Conservation (phyloP, 2,329 filamentous ascomycete genomes). For the Arthrobotrys conoides region DNA sequence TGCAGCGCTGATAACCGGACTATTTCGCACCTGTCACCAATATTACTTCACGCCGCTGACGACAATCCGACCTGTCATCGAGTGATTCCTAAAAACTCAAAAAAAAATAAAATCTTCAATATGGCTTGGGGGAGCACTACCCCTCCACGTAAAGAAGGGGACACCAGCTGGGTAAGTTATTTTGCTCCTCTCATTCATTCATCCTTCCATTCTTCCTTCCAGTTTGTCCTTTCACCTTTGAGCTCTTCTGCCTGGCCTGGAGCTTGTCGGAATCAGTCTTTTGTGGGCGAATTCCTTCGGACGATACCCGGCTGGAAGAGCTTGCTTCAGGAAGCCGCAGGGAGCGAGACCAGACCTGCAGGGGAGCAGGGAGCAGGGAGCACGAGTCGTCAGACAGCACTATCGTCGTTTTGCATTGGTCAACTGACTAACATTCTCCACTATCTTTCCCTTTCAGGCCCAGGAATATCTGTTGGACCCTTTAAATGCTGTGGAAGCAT, state of each 20-base stretch:
- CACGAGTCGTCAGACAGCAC: slow-evolving; percentile 38
- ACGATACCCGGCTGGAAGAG: slow-evolving; percentile 50
- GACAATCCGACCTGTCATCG: slow-evolving; percentile 24
- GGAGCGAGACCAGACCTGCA: neutral
- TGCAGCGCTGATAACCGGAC: slow-evolving; percentile 24
- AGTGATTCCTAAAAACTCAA: neutral
- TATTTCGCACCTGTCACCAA: slow-evolving; percentile 9
- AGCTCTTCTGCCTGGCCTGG: slow-evolving; percentile 11
- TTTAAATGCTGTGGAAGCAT: slow-evolving; percentile 60
- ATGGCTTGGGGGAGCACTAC: slow-evolving; percentile 24
- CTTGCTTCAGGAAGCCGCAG: slow-evolving; percentile 30
- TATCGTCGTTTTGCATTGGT: slow-evolving; percentile 16
- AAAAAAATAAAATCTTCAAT: neutral
- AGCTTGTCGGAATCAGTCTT: slow-evolving; percentile 14
- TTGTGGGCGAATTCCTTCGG: slow-evolving; percentile 44
- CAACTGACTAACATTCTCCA: slow-evolving; percentile 51
- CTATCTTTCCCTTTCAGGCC: slow-evolving; percentile 52
- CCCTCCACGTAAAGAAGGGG: slow-evolving; percentile 52
- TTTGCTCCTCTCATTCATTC: neutral
- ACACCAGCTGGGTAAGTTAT: slow-evolving; percentile 53
- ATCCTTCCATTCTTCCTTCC: neutral
- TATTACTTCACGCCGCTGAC: slow-evolving; percentile 10
- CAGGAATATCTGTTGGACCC: slow-evolving; percentile 60
- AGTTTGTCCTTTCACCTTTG: slow-evolving; percentile 5
- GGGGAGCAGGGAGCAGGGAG: slow-evolving; percentile 15